Evolutionary conservation across 2,329 filamentous ascomycete genomes (phyloP), one percentile per base, ranked within the genome.

Genomic region (Parastagonospora avenae): DNA sequence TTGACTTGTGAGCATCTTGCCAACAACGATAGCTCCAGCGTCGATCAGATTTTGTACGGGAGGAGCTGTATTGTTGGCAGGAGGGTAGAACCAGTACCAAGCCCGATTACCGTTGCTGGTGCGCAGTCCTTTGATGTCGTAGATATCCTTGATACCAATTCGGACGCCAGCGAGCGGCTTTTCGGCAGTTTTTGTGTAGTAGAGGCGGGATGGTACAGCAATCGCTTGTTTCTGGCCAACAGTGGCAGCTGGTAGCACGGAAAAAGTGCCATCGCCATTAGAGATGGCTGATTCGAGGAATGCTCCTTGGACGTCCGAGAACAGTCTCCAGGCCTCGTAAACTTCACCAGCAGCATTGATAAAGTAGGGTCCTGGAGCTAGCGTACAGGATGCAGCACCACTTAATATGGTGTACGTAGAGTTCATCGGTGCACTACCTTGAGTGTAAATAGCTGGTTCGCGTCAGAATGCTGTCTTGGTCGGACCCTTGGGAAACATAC

Each of bases 101-200:
- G 84, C 80, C 29, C 82, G 74, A 47, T 84, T 87, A 0, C 85
- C 86, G 29, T 81, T 76, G 1, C 77, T 77, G 0, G 82, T 86
- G 10, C 77, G 77, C 0, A 86, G 67, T 1, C 86, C 86, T 16
- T 79, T 77, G 33, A 87, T 68, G 54, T 85, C 77, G 60, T 79
- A 85, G 40, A 86, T 83, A 57, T 88, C 85, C 66, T 88, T 88
- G 48, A 88, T 76, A 1, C 79, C 84, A 0, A 88, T 65, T 24
- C 85, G 78, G 3, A 86, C 79, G 14, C 85, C 85, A 3, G 82
- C 80, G 0, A 88, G 74, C 1, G 84, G 85, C 60, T 83, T 79
- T n/a, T 77, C 73, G 0, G 68, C 59, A 0, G 80, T 82, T 39
- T 76, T 79, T 3, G 76, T 80, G 68, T 76, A 84, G 71, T 86